These are phyloP conservation scores for Aspergillus olivimuriae DNA, from an alignment of 495 filamentous ascomycete genomes.

Conservation along the genomic window DNA sequence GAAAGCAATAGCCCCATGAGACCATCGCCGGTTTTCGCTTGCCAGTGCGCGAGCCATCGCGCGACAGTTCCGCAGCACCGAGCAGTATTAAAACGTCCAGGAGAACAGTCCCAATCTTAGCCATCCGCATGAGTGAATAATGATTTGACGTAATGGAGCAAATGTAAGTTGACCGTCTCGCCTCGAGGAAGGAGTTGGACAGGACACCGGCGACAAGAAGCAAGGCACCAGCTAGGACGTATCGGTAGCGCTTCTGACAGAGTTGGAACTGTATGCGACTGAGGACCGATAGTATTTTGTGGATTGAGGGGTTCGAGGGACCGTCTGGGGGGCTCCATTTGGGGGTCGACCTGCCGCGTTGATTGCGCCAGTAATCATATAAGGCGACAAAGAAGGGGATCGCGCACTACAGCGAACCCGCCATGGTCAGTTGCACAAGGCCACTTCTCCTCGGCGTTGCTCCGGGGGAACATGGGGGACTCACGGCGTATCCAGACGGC, in stretches of 20 bases:
- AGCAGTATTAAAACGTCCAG: conserved; percentile 34
- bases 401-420: conserved; percentile 17
- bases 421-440: conserved; percentile 12
- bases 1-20: conserved; percentile 28
- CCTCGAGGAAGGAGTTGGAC: conserved; percentile 19
- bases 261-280: conserved; percentile 21
- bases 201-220: conserved; percentile 26
- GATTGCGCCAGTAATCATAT: conserved; percentile 38
- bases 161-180: conserved; percentile 40
- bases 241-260: conserved; percentile 24
- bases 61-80: conserved; percentile 24
- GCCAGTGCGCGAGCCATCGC: conserved; percentile 16
- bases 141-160: conserved; percentile 32
- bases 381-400: conserved; percentile 39
- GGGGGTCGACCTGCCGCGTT: conserved; percentile 18
- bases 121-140: conserved; percentile 15
- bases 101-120: conserved; percentile 22
- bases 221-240: conserved; percentile 29
- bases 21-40: conserved; percentile 23
- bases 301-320: conserved; percentile 14
- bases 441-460: no score
- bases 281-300: conserved; percentile 13
- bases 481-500: conserved; percentile 33
- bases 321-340: conserved; percentile 18
- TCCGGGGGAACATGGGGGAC: conserved; percentile 5